Evolutionary conservation across 2,329 filamentous ascomycete species (phyloP).

Genomic region (Aspergillus phoenicis): DNA sequence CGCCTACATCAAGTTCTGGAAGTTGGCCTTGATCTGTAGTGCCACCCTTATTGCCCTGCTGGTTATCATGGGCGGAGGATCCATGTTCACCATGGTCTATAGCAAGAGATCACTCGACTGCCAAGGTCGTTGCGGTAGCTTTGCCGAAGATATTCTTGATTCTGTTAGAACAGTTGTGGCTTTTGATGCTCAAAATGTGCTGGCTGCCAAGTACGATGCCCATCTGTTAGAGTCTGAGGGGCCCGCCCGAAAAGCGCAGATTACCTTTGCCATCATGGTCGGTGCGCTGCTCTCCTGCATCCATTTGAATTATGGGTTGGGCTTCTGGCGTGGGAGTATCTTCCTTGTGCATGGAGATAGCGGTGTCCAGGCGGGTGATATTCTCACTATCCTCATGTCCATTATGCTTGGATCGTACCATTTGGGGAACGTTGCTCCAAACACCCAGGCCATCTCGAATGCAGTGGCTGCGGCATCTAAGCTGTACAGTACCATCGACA

Average conservation of each 20-base stretch:
- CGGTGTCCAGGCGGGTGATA: conserved; percentile 28
- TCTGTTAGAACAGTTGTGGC: conserved; percentile 55
- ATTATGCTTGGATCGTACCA: conserved; percentile 43
- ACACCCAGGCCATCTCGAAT: conserved; percentile 46
- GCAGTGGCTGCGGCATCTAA: conserved; percentile 44
- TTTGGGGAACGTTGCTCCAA: conserved; percentile 43
- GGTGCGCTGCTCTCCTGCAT: conserved; percentile 35
- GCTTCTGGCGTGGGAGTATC: conserved; percentile 39
- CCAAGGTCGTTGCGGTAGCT: conserved; percentile 61
- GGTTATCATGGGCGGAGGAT: conserved; percentile 70
- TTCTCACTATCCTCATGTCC: conserved; percentile 34
- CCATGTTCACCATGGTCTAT: conserved; percentile 72
- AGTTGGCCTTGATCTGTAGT: conserved; percentile 80
- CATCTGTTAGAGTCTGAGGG: conserved; percentile 28
- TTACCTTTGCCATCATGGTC: conserved; percentile 33
- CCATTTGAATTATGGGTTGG: conserved; percentile 37
- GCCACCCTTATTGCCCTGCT: conserved; percentile 77
- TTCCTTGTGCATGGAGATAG: conserved; percentile 25
- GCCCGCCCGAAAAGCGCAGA: conserved; percentile 32
- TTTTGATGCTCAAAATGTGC: conserved; percentile 43
- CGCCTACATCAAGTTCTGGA: conserved; percentile 87
- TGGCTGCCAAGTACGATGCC: conserved; percentile 32
- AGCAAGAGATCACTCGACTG: conserved; percentile 73
- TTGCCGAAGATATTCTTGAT: conserved; percentile 55
- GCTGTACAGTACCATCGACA: conserved; percentile 47